Base-by-base conservation (phyloP, 2,329 filamentous ascomycete species). In the Sclerotinia glacialis region DNA sequence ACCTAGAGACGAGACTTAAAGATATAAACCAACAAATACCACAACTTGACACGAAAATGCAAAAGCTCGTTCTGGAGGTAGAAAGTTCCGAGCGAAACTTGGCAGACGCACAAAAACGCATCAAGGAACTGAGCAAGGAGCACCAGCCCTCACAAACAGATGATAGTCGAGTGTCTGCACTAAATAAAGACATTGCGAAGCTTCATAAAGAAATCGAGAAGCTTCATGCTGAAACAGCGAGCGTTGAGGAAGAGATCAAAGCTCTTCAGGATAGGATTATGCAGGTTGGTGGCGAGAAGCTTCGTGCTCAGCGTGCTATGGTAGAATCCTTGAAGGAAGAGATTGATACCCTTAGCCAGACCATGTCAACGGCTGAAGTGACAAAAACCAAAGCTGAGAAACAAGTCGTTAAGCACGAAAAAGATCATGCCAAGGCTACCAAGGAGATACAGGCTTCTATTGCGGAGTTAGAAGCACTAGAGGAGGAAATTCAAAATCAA, bases 251-350 rank as follows among this genome's bases (percentile, higher is more conserved):
- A 34, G 95, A 98, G 78, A 98, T 99, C 79, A 94, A 96, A 79
- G 84, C 84, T 26, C 83, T 99, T 1, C 94, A 99, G 76, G 89
- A 95, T 83, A 96, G 93, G 82, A 99, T 99, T 75, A 98, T 99
- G 95, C 90, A 97, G 78, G 89, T 97, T 70, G 95, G 95, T 75
- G 95, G 95, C 78, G 93, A 98, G 74, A 93, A 92, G 79, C 86
- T 99, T 23, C 89, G 95, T 65, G 86, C 89, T 23, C 94, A 99
- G 77, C 93, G 95, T 73, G 88, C 92, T 69, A 96, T 91, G 81
- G 93, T 99, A 44, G 94, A 98, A 76, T 85, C 88, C 8, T 81
- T 96, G 70, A 97, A 96, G 77, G 90, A 93, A 73, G 89, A 96
- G 76, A 93, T 98, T 66, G 83, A 89, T 58, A 86, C 88, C 16